A percentile compares a stretch with the other conserved stretches of the same genome.
Conservation (phyloP, 352 stramenopile genomes). For the Globisporangium parvum region DNA sequence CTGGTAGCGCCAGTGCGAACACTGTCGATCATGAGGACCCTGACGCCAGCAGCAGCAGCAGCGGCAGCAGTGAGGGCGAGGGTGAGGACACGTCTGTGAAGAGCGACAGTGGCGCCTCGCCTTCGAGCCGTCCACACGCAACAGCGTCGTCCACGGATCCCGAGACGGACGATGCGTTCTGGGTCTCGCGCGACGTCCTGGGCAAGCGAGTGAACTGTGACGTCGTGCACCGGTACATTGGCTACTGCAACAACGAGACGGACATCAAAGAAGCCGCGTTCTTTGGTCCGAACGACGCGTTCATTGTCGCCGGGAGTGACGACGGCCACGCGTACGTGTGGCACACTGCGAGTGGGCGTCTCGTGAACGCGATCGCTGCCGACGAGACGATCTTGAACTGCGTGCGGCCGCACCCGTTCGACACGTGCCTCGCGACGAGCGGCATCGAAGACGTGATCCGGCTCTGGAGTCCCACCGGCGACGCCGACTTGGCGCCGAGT, state of each 20-base stretch:
- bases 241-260: slow-evolving; percentile 85
- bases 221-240: slow-evolving; percentile 68
- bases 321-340: slow-evolving; percentile 84
- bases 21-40: neutral
- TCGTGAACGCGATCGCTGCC: slow-evolving; percentile 80
- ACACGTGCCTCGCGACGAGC: slow-evolving; percentile 74
- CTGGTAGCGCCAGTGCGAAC: neutral
- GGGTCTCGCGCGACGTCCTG: slow-evolving; percentile 34
- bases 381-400: slow-evolving; percentile 88
- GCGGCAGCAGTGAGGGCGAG: neutral
- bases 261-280: slow-evolving; percentile 90
- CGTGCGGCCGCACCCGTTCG: slow-evolving; percentile 76
- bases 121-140: neutral
- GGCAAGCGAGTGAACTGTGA: slow-evolving; percentile 51
- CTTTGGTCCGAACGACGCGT: slow-evolving; percentile 81
- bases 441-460: slow-evolving; percentile 81
- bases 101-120: neutral
- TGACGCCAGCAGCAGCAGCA: slow-evolving; percentile 8
- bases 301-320: slow-evolving; percentile 84
- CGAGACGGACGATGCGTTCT: slow-evolving; percentile 31
- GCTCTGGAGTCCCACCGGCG: slow-evolving; percentile 60
- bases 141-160: neutral
- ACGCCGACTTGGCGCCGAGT: slow-evolving; percentile 28
- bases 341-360: slow-evolving; percentile 67
- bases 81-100: slow-evolving; percentile 2